Percentiles rank a stretch among this genome's conserved stretches.
phyloP scores from a whole-genome alignment of 768 basidiomycete genomes.

The Termitomyces titanicus region DNA sequence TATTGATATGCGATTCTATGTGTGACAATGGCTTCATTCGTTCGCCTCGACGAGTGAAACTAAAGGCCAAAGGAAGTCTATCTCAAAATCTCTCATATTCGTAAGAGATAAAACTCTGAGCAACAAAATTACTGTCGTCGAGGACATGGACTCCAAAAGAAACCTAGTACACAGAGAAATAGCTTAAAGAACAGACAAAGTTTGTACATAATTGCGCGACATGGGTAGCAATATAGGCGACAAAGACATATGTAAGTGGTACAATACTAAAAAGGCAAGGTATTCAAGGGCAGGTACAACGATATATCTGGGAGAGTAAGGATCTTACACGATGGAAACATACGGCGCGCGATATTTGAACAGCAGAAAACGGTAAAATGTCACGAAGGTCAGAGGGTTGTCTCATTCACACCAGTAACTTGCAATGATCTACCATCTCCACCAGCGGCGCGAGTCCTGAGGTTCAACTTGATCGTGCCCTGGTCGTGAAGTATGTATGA shows the following conservation, averaged over 20 bases:
- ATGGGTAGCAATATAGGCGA: not conserved
- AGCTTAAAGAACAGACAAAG: no score
- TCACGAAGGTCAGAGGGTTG: not conserved
- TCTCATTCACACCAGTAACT: not conserved
- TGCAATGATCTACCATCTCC: not conserved
- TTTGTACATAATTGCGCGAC: no score
- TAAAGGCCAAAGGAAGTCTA: no score
- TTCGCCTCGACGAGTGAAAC: no score
- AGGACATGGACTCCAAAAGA: no score
- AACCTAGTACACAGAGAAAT: no score
- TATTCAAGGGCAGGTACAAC: not conserved
- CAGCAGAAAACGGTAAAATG: not conserved
- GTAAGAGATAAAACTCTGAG: no score
- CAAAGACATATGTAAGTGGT: not conserved
- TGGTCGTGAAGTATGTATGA: not conserved
- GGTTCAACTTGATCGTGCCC: not conserved
- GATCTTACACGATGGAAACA: not conserved
- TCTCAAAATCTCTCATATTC: no score
- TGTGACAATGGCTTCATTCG: no score
- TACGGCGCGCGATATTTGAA: not conserved
- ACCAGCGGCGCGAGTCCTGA: not conserved
- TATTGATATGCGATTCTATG: no score
- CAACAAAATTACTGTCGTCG: no score
- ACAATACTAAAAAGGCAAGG: not conserved
- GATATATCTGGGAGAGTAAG: not conserved